A percentile compares a stretch with the other conserved stretches of the same genome.
phyloP scores from a whole-genome alignment of 495 filamentous ascomycete genomes.

The Echria macrotheca region DNA sequence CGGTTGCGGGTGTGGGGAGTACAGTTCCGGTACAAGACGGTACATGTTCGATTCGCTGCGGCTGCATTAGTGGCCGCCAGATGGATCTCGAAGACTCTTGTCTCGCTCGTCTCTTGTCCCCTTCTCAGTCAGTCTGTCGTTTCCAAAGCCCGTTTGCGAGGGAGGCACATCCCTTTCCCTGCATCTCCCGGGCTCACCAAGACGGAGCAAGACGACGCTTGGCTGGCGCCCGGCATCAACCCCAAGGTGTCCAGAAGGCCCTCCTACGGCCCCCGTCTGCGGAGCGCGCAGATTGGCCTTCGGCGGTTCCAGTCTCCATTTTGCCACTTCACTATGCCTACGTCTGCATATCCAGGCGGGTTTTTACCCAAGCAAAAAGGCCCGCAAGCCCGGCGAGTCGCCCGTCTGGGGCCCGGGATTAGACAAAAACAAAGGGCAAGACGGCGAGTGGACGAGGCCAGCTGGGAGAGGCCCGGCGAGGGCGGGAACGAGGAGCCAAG shows the following conservation, averaged over 20 bases:
- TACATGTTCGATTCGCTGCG: conserved; percentile 27
- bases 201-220: no score
- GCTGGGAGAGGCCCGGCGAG: conserved; percentile 13
- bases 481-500: conserved; percentile 14
- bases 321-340: conserved; percentile 41
- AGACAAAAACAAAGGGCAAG: conserved; percentile 27
- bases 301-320: conserved; percentile 35
- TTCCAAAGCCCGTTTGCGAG: conserved; percentile 10
- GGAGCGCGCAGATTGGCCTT: conserved; percentile 35
- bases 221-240: conserved; percentile 28
- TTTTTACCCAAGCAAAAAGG: conserved; percentile 32
- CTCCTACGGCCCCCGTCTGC: conserved; percentile 16
- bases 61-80: conserved; percentile 53
- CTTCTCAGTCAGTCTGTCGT: no score
- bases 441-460: conserved; percentile 10
- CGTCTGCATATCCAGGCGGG: conserved; percentile 37
- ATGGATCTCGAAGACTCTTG: conserved; percentile 35
- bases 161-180: no score
- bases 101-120: conserved; percentile 8
- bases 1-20: conserved; percentile 13
- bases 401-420: conserved; percentile 23
- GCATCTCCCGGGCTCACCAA: no score
- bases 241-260: conserved; percentile 18
- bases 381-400: conserved; percentile 15
- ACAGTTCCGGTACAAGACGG: conserved; percentile 22